phyloP scores from a whole-genome alignment of 139 green algal genomes.

The Chlamydomonas applanata region DNA sequence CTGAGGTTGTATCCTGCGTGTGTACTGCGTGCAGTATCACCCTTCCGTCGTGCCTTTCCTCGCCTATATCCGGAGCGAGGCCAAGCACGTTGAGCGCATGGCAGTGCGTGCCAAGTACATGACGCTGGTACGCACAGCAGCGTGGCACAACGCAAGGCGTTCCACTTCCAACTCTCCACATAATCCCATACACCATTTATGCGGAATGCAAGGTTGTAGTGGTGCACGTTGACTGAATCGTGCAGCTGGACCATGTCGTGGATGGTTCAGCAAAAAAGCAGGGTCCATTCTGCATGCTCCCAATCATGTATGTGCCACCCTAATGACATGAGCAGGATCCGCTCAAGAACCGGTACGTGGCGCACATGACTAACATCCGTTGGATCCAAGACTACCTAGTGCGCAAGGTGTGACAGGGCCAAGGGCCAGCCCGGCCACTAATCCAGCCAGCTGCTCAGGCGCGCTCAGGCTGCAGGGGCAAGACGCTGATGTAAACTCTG shows the following conservation, averaged over 20 bases:
- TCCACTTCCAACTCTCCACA: not conserved
- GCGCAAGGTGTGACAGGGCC: conserved; percentile 30
- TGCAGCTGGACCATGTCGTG: too few relatives aligned
- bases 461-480: too few relatives aligned
- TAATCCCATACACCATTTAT: not conserved
- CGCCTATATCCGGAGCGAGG: conserved; percentile 72
- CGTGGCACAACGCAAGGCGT: too few relatives aligned
- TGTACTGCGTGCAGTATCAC: conserved; percentile 10
- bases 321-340: conserved; percentile 28
- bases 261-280: too few relatives aligned
- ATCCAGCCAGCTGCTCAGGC: too few relatives aligned
- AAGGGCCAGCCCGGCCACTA: too few relatives aligned
- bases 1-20: too few relatives aligned
- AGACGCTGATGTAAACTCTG: too few relatives aligned
- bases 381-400: conserved; percentile 84
- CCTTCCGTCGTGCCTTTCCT: conserved; percentile 87
- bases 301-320: not conserved
- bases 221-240: too few relatives aligned
- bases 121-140: conserved; percentile 62
- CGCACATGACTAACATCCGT: conserved; percentile 81
- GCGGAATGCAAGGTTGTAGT: too few relatives aligned
- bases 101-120: conserved; percentile 94
- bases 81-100: conserved; percentile 93
- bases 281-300: too few relatives aligned
- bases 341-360: conserved; percentile 83